Base-by-base conservation (phyloP, 2,329 filamentous ascomycete genomes). In the Fusarium brevicatenulatum region DNA sequence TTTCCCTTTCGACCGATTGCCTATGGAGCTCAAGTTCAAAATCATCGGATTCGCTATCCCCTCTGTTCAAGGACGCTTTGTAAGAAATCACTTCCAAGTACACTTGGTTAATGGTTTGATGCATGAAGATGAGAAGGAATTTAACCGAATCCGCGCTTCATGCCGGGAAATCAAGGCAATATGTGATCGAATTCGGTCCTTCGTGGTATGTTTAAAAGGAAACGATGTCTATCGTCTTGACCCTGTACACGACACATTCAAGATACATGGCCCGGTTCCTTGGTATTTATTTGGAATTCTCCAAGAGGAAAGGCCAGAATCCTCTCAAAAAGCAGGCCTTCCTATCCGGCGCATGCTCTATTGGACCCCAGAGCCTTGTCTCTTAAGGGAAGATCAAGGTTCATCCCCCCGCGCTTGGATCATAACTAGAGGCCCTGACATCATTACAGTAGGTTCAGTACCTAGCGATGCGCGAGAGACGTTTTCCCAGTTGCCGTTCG, bases 171-270 rank as follows among this genome's bases (percentile, higher is more conserved):
- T 52, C 32, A 25, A 25, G 10, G 2, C 7, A 4, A 25, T 52
- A 11, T 36, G 16, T 23, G n/a, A 52, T 36, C 6, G 6, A 52
- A 36, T 36, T 1, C 32, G 32, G 4, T 36, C 8, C 11, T 2
- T 52, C 0, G 49, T 52, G 32, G 32, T 34, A 36, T 25, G 8
- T 25, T 11, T 12, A 4, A 0, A 0, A 0, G 47, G 16, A 19
- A 2, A 7, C 5, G 11, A 19, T 10, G 3, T 23, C 7, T 52
- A 0, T 36, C 32, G 49, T 11, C 18, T 36, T 4, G 49, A 52
- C 9, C 49, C 49, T 52, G 0, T 21, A 19, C 16, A 12, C 6
- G 49, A 52, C 12, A 25, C 12, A 19, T 25, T 36, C 15, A 3
- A 19, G 10, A 16, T 49, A 2, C 12, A 5, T n/a, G 19, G 18